phyloP scores from a whole-genome alignment of 352 stramenopile species.

The Phytophthora capsici region DNA sequence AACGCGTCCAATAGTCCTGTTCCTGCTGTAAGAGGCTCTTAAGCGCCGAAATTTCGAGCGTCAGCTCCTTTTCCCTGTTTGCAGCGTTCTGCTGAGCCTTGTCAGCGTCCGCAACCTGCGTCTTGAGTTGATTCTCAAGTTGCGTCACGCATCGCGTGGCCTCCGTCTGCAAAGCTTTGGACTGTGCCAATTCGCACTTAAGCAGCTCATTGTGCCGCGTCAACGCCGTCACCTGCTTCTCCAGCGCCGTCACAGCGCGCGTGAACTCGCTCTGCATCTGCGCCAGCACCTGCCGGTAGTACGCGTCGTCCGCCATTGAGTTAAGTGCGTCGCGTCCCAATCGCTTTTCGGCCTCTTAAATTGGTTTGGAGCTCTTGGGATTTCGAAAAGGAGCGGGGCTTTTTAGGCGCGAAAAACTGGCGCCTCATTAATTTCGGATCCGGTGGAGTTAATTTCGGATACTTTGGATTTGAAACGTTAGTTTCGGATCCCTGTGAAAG shows the following conservation, averaged over 20 bases:
- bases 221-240: conserved; percentile 60
- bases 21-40: conserved; percentile 57
- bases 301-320: conserved; percentile 31
- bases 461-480: not conserved
- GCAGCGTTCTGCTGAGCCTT: conserved; percentile 17
- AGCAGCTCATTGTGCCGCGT: conserved; percentile 63
- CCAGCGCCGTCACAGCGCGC: conserved; percentile 54
- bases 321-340: conserved; percentile 22
- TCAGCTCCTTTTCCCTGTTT: conserved; percentile 31
- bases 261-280: conserved; percentile 73
- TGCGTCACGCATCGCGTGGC: conserved; percentile 14
- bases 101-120: conserved; percentile 18
- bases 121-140: conserved; percentile 33
- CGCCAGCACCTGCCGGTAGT: conserved; percentile 59
- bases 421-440: not conserved
- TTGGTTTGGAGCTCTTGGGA: not conserved
- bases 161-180: conserved; percentile 17
- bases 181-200: conserved; percentile 21
- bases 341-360: not conserved
- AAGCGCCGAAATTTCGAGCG: conserved; percentile 44
- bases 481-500: conserved; percentile 6
- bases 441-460: not conserved
- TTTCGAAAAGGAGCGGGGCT: conserved; percentile 3
- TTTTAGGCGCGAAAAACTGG: conserved; percentile 16
- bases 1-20: conserved; percentile 50